phyloP scores from a whole-genome alignment of 1,284 basidiomycete species.

The Leccinum insolens region DNA sequence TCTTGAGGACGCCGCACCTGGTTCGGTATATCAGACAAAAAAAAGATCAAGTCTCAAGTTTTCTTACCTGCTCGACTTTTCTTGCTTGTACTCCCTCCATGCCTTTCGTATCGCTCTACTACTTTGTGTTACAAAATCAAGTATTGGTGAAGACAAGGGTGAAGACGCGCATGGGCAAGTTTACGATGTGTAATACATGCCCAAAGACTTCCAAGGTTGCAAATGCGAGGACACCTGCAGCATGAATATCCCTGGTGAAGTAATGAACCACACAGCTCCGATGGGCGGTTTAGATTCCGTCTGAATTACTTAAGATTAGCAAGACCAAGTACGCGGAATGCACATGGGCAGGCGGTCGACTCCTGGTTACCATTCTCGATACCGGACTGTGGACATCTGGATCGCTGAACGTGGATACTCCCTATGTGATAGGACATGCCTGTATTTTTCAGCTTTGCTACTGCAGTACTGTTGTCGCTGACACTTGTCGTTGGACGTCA shows the following conservation, averaged over 20 bases:
- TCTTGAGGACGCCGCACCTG: conserved; percentile 40
- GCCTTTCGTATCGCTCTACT: conserved; percentile 42
- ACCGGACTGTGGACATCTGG: conserved; percentile 11
- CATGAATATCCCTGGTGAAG: conserved; percentile 21
- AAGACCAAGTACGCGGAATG: conserved; percentile 20
- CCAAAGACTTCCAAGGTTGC: conserved; percentile 34
- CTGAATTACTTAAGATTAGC: conserved; percentile 28
- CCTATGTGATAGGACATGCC: not conserved
- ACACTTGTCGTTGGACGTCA: too few relatives aligned
- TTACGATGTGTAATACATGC: conserved; percentile 40
- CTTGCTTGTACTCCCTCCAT: conserved; percentile 39
- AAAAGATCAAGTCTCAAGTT: conserved; percentile 51
- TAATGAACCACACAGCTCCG: conserved; percentile 19
- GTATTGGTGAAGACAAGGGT: conserved; percentile 38
- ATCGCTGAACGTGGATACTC: not conserved
- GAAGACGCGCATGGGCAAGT: conserved; percentile 35
- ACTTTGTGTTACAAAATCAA: conserved; percentile 44
- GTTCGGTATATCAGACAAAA: conserved; percentile 44
- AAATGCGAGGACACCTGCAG: conserved; percentile 17
- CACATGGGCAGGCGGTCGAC: not conserved
- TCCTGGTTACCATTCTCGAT: not conserved
- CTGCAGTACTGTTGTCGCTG: not conserved
- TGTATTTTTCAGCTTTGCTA: conserved; percentile 8
- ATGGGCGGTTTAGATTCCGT: conserved; percentile 10
- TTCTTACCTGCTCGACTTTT: conserved; percentile 38